Conservation (phyloP, 148 eudicot genomes). For the Chenopodium quinoa region DNA sequence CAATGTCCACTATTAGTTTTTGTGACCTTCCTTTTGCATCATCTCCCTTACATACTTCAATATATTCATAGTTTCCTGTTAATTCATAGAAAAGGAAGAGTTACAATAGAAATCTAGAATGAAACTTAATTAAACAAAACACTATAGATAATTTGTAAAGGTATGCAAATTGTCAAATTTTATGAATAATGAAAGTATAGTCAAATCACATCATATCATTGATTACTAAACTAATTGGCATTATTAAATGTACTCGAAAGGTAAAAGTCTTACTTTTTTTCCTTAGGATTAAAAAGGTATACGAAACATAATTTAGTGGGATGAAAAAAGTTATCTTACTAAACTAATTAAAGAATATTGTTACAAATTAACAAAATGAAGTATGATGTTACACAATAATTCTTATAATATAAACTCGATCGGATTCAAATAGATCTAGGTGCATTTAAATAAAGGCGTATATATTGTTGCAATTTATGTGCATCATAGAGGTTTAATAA, state of each 20-base stretch:
- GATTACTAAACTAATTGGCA: not conserved
- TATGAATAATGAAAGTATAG: no score
- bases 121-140: not conserved
- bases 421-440: no score
- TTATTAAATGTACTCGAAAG: not conserved
- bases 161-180: no score
- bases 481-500: no score
- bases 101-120: no score
- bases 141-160: no score
- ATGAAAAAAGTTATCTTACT: not conserved
- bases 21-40: constrained; percentile 16
- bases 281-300: no score
- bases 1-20: constrained; percentile 57
- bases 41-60: constrained; percentile 31
- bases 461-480: no score
- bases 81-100: not conserved
- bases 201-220: not conserved
- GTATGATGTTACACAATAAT: not conserved
- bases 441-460: no score
- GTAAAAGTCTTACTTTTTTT: not conserved
- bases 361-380: not conserved
- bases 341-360: not conserved
- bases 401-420: no score
- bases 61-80: constrained; percentile 53
- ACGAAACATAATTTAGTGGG: not conserved